Evolutionary conservation across 164 flowering plant species (phyloP).

Genomic region (Dillenia suffruticosa): DNA sequence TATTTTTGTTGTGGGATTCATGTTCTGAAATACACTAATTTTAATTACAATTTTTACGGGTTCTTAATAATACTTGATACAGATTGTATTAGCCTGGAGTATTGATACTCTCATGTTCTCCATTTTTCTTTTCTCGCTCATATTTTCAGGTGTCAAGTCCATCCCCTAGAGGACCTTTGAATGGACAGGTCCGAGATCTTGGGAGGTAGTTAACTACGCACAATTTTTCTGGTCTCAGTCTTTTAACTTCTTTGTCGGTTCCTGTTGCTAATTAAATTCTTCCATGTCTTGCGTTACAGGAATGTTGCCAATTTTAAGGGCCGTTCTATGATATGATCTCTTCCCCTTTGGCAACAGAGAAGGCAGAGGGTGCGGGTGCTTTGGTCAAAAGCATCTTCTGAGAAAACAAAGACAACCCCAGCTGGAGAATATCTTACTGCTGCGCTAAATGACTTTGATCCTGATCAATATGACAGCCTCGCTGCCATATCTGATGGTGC

Average conservation of each 20-base stretch:
- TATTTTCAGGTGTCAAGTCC: conserved; percentile 59
- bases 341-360: conserved; percentile 39
- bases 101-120: not conserved
- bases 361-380: conserved; percentile 55
- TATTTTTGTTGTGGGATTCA: no score
- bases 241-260: not conserved
- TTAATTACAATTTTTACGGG: no score
- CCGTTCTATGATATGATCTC: conserved; percentile 36
- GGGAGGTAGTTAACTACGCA: conserved; percentile 35
- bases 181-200: conserved; percentile 36
- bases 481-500: conserved; percentile 99
- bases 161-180: conserved; percentile 31
- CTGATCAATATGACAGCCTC: conserved; percentile 85
- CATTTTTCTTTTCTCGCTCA: conserved; percentile 2
- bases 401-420: conserved; percentile 80
- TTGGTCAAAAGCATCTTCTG: conserved; percentile 70
- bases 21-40: no score
- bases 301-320: conserved; percentile 36
- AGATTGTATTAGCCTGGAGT: no score
- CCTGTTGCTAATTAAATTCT: not conserved
- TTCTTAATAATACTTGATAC: no score
- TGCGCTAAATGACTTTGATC: conserved; percentile 91
- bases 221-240: not conserved
- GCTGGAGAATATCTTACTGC: conserved; percentile 98
- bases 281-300: conserved; percentile 36